Conservation (phyloP, 176 grass and related monocot genomes). For the sorghum (Sorghum bicolor) region DNA sequence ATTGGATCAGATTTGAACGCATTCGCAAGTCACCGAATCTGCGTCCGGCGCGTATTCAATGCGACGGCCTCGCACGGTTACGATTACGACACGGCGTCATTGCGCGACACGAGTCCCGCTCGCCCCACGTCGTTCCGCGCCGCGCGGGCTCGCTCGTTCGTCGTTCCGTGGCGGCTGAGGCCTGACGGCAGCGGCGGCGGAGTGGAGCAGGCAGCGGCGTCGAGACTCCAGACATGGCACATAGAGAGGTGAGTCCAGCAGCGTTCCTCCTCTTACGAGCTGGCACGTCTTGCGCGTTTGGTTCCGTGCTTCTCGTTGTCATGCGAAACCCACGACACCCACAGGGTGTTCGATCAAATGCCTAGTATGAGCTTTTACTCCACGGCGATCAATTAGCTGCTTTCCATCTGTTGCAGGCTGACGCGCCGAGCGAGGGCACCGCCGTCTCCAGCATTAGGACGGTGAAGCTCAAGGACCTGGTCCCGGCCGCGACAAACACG, state of each 20-base stretch:
- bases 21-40: no score
- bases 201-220: not conserved
- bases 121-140: no score
- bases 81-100: no score
- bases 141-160: no score
- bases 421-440: not conserved
- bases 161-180: no score
- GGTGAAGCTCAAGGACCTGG: slow-evolving; percentile 57
- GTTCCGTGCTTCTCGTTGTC: not conserved
- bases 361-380: not conserved
- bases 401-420: not conserved
- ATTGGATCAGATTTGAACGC: no score
- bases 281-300: not conserved
- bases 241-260: not conserved
- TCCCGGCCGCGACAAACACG: slow-evolving; percentile 66
- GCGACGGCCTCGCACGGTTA: no score
- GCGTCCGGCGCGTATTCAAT: no score
- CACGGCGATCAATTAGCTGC: not conserved
- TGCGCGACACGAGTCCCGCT: no score
- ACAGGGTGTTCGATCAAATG: slow-evolving; percentile 20
- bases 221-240: not conserved
- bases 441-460: not conserved
- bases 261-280: not conserved
- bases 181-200: no score
- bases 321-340: not conserved